A percentile compares a stretch with the other conserved stretches of the same genome.
Evolutionary conservation across 2,329 filamentous ascomycete species (phyloP).

Genomic region (Alternaria hordeiaustralica): DNA sequence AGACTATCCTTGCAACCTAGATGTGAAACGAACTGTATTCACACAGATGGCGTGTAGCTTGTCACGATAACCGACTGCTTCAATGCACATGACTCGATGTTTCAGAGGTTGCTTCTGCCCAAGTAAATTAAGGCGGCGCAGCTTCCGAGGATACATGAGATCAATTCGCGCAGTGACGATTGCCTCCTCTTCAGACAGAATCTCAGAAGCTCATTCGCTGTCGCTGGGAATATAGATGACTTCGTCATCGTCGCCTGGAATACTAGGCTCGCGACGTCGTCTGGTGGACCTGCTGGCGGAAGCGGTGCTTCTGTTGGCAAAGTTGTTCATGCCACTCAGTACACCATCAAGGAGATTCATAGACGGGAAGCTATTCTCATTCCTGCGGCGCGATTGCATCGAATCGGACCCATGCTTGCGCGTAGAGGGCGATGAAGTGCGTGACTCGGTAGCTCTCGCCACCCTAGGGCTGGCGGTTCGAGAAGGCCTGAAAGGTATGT

Average conservation of each 20-base stretch:
- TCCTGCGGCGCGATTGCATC: neutral
- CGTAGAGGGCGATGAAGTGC: neutral
- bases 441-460: neutral
- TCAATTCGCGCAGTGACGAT: neutral
- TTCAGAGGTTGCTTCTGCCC: neutral
- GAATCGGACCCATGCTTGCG: neutral
- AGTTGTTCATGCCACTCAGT: neutral
- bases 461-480: neutral
- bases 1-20: neutral
- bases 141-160: neutral
- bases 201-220: neutral
- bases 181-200: neutral
- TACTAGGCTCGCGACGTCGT: neutral
- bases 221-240: neutral
- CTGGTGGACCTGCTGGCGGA: neutral
- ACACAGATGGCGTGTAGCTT: neutral
- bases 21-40: neutral
- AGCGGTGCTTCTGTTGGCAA: neutral
- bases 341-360: neutral
- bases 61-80: neutral
- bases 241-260: neutral
- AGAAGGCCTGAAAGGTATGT: neutral
- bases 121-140: neutral
- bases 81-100: neutral
- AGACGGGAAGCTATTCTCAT: fast-evolving